These are phyloP conservation scores for Lactarius sp. DNA, from an alignment of 768 basidiomycete species.

Conservation along the genomic window DNA sequence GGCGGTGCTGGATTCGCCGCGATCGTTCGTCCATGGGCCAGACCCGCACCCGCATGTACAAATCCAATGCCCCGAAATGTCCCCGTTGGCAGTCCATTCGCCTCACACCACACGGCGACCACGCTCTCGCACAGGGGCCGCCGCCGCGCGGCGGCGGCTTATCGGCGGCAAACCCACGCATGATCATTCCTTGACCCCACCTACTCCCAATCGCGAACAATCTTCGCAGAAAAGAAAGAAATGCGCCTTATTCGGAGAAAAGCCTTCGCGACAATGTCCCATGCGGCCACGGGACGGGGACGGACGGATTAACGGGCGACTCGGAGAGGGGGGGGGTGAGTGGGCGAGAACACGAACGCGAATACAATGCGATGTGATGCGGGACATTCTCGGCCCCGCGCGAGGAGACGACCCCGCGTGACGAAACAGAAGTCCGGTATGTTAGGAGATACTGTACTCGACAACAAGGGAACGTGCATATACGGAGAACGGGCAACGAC, in stretches of 20 bases:
- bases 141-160: not conserved
- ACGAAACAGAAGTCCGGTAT: not conserved
- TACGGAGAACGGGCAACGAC: not conserved
- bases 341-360: not conserved
- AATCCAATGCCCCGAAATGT: not conserved
- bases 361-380: not conserved
- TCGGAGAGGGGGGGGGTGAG: not conserved
- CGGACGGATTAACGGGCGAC: not conserved
- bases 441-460: not conserved
- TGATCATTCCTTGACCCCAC: not conserved
- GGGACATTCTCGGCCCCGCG: constrained; percentile 4
- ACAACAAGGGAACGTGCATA: not conserved
- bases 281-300: not conserved
- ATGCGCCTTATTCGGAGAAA: not conserved
- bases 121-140: not conserved
- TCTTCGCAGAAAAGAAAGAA: not conserved
- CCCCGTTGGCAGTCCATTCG: not conserved
- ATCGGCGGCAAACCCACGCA: not conserved
- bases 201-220: not conserved
- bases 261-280: constrained; percentile 1
- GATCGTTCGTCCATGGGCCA: constrained; percentile 7
- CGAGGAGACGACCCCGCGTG: not conserved
- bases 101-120: not conserved
- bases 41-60: not conserved
- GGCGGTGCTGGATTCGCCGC: constrained; percentile 5